Evolutionary conservation across 2,329 filamentous ascomycete species (phyloP).

Genomic region (Pyrenophora graminea): DNA sequence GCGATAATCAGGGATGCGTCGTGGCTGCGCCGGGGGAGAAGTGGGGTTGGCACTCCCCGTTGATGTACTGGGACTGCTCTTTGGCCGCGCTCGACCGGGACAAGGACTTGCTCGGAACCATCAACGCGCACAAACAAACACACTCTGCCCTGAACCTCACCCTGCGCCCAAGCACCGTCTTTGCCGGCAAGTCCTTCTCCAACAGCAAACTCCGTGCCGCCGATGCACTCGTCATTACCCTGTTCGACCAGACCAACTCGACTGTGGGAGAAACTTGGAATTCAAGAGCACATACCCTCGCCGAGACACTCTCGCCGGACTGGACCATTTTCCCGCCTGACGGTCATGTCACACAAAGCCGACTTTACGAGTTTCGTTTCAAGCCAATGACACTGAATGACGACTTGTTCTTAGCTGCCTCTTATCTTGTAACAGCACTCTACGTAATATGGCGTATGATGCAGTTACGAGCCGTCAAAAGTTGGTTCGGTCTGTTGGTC

Average conservation of each 20-base stretch:
- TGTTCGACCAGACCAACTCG: constrained; percentile 70
- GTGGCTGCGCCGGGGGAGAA: constrained; percentile 59
- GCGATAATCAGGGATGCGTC: constrained; percentile 29
- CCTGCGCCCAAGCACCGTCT: constrained; percentile 76
- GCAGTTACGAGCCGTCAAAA: constrained; percentile 75
- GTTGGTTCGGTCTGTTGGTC: constrained; percentile 70
- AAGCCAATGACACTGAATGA: constrained; percentile 72
- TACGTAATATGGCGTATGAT: constrained; percentile 71
- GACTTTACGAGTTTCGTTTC: constrained; percentile 79
- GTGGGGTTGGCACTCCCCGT: constrained; percentile 81
- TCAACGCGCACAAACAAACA: constrained; percentile 66
- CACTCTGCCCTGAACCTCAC: constrained; percentile 74
- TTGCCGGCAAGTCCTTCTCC: constrained; percentile 78
- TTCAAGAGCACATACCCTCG: constrained; percentile 59
- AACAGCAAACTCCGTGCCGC: constrained; percentile 70
- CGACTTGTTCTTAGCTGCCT: constrained; percentile 64
- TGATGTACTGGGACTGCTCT: constrained; percentile 78
- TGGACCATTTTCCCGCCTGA: constrained; percentile 70
- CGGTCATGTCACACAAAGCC: constrained; percentile 59
- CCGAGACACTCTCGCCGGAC: constrained; percentile 53
- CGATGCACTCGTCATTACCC: constrained; percentile 77
- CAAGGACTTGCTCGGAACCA: constrained; percentile 66
- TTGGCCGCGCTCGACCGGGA: constrained; percentile 63
- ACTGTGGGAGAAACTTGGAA: constrained; percentile 70
- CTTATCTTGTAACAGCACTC: constrained; percentile 65